Evolutionary conservation across 805 yeast genomes (phyloP).

Genomic region (Jamesozyma hellenica): DNA sequence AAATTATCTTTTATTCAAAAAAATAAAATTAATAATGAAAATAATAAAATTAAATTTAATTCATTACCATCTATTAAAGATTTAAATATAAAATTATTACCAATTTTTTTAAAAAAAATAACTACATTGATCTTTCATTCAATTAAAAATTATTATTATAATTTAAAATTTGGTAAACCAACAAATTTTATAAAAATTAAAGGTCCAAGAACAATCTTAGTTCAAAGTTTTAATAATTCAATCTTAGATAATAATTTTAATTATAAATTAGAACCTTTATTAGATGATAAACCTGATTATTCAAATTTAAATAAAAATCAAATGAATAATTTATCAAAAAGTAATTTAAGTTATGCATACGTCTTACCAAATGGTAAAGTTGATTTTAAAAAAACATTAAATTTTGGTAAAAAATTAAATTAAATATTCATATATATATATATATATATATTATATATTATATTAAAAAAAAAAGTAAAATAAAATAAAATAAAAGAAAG

Average conservation of each 20-base stretch:
- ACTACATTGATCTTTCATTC: background rate
- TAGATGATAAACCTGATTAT: slow-evolving; percentile 1
- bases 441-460: background rate
- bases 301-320: background rate
- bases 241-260: slow-evolving; percentile 1
- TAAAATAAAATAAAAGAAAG: background rate
- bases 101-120: background rate
- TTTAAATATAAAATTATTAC: background rate
- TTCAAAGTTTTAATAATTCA: slow-evolving; percentile 16
- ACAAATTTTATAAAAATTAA: slow-evolving; percentile 20
- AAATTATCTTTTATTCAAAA: background rate
- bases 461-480: too few species aligned
- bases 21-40: background rate
- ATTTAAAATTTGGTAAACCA: slow-evolving; percentile 14
- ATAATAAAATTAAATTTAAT: background rate
- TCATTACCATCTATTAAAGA: background rate
- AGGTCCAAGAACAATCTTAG: slow-evolving; percentile 29
- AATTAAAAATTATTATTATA: slow-evolving; percentile 4
- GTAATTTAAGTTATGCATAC: slow-evolving; percentile 1
- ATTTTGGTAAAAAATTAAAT: background rate
- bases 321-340: background rate
- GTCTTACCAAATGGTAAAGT: slow-evolving; percentile 2
- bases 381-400: slow-evolving; percentile 2
- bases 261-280: slow-evolving; percentile 4
- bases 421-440: background rate